Evolutionary conservation across 2,329 filamentous ascomycete species (phyloP).

Genomic region (Ceratocystis cubensis): DNA sequence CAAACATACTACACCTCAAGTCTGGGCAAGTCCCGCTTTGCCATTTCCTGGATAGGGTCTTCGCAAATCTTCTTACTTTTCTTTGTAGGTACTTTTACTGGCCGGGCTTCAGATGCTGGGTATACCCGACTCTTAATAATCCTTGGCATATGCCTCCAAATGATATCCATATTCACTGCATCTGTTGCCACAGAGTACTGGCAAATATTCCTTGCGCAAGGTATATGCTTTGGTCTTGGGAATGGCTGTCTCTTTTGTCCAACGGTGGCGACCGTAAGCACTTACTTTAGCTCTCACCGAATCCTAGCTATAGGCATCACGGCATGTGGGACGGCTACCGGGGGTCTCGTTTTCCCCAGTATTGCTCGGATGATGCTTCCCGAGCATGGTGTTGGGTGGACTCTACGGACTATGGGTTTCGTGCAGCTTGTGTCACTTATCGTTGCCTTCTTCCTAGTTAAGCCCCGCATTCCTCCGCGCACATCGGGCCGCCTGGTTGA

Average conservation of each 20-base stretch:
- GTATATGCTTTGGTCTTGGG: slow-evolving; percentile 43
- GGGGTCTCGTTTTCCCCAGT: slow-evolving; percentile 44
- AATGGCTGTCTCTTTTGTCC: slow-evolving; percentile 54
- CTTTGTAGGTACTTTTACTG: slow-evolving; percentile 42
- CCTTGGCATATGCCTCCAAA: slow-evolving; percentile 32
- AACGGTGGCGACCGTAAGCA: slow-evolving; percentile 50
- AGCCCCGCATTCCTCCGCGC: slow-evolving; percentile 33
- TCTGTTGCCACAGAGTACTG: slow-evolving; percentile 37
- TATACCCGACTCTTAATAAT: slow-evolving; percentile 36
- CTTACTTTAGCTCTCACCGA: slow-evolving; percentile 48
- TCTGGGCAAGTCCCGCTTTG: slow-evolving; percentile 32
- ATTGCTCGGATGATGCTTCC: slow-evolving; percentile 23
- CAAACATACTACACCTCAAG: slow-evolving; percentile 39
- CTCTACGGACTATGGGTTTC: slow-evolving; percentile 47
- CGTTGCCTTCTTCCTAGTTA: slow-evolving; percentile 31
- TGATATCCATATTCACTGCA: slow-evolving; percentile 37
- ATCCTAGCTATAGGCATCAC: slow-evolving; percentile 50
- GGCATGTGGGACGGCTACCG: slow-evolving; percentile 47
- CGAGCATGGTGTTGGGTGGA: slow-evolving; percentile 32
- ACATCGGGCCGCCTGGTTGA: slow-evolving; percentile 34
- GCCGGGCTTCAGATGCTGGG: slow-evolving; percentile 42
- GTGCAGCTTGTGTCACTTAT: slow-evolving; percentile 37
- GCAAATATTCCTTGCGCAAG: slow-evolving; percentile 45
- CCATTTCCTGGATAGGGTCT: slow-evolving; percentile 44
- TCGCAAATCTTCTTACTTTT: slow-evolving; percentile 43